Base-by-base conservation (phyloP, 345 rosid species). In the Triadica sebifera region DNA sequence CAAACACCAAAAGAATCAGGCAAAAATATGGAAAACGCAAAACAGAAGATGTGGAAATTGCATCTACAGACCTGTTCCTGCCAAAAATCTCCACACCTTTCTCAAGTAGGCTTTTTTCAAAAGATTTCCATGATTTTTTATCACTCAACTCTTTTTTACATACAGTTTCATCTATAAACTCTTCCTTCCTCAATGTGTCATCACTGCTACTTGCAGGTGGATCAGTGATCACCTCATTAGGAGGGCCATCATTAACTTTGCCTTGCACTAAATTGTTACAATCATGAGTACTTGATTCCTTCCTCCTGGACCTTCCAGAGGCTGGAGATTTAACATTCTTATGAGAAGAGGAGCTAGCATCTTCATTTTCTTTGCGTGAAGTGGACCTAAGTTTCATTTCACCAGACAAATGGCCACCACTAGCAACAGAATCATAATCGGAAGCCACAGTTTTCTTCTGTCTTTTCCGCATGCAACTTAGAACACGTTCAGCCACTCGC, bases 41-140 rank as follows among this genome's bases (percentile, higher is more conserved):
- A 69, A 76, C 0, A 51, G 39, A 63, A 51, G 0, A 37, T 39
- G 13, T 15, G 37, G 0, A 20, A 65, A 25, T 49, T 39, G 12
- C 19, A 56, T 19, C 39, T 41, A 83, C 92, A 58, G 45, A 96
- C 99, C 97, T 89, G 81, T 93, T 91, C 85, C 90, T 85, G 66
- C 98, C 99, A 86, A 91, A 96, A 76, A 96, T 93, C 85, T 96
- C 93, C 52, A 93, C 80, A 68, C 98, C 98, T 85, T 96, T 96
- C 78, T 90, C 93, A 75, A 87, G 89, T 67, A 95, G 93, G 83
- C 93, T 82, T 85, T 90, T 90, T 77, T 95, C 99, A 72, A 93
- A 79, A 70, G 92, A 81, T 83, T 90, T 90, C 98, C 98, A 95
- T 34, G 90, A 86, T 74, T 79, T 86, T 47, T 79, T 84, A 81